Conservation (phyloP, 75 land plant genomes). For the Ceratopteris richardii region DNA sequence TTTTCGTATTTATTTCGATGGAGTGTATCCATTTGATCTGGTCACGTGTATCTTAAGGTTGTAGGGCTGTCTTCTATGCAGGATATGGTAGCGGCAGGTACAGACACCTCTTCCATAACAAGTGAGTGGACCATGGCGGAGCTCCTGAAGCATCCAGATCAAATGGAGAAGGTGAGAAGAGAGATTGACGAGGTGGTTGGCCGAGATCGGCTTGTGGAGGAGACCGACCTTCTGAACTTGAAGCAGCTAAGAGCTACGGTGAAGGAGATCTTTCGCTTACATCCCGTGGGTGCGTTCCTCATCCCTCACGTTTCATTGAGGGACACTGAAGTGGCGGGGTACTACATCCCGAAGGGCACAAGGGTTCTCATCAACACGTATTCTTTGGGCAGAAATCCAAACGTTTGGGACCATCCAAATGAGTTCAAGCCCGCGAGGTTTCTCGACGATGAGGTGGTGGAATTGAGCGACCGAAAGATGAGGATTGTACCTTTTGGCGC, state of each 20-base stretch:
- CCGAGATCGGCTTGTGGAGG: neutral
- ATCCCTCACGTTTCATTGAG: conserved; percentile 5
- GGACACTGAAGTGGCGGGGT: conserved; percentile 9
- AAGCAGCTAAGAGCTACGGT: conserved; percentile 2
- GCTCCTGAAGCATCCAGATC: conserved; percentile 5
- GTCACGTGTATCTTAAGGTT: too few species aligned
- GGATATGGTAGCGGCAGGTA: conserved; percentile 22
- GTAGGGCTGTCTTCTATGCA: too few species aligned
- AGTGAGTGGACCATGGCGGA: conserved; percentile 18
- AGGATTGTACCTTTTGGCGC: conserved; percentile 30
- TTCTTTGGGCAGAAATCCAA: conserved; percentile 6
- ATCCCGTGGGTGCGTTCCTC: conserved; percentile 16
- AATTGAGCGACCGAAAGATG: conserved; percentile 11
- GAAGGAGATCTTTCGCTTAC: conserved; percentile 11
- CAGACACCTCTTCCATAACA: conserved; percentile 15
- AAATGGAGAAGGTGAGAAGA: neutral
- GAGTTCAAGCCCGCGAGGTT: conserved; percentile 12
- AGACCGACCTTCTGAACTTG: conserved; percentile 2
- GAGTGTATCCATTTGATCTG: too few species aligned
- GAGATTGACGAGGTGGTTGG: conserved; percentile 12
- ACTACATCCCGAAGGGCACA: conserved; percentile 4
- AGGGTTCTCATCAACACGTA: conserved; percentile 13
- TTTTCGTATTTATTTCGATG: too few species aligned
- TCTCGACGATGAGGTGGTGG: conserved; percentile 1
- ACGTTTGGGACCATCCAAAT: conserved; percentile 7